A percentile compares a stretch with the other conserved stretches of the same genome.
phyloP scores from a whole-genome alignment of 495 filamentous ascomycete species.

The Gamarada debralockiae region DNA sequence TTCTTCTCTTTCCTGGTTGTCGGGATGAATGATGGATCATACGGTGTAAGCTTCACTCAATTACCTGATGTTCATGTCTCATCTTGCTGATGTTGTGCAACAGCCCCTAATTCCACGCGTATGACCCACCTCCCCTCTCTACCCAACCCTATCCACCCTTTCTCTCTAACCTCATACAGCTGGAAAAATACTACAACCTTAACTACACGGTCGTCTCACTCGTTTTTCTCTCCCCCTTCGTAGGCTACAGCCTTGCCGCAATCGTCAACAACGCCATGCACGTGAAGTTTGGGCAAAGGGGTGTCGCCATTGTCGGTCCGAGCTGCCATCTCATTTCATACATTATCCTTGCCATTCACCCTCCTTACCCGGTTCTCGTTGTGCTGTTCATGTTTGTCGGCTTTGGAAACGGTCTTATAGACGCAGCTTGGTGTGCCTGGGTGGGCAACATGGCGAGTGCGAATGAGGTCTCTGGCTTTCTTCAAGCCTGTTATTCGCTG shows the following conservation, averaged over 20 bases:
- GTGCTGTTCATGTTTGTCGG: constrained; percentile 66
- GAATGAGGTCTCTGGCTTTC: constrained; percentile 64
- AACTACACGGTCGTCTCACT: constrained; percentile 74
- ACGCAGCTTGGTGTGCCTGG: constrained; percentile 79
- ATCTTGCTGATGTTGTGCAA: not conserved
- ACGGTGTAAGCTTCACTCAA: constrained; percentile 53
- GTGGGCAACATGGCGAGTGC: constrained; percentile 68
- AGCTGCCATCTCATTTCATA: constrained; percentile 62
- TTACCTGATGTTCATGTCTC: not conserved
- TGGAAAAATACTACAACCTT: constrained; percentile 65
- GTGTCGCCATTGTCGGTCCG: constrained; percentile 66
- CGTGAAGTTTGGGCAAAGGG: constrained; percentile 61
- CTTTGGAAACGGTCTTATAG: constrained; percentile 65
- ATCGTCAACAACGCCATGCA: constrained; percentile 58
- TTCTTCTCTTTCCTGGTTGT: constrained; percentile 74
- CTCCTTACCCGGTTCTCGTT: constrained; percentile 73
- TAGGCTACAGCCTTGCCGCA: constrained; percentile 74
- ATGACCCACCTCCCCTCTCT: no score
- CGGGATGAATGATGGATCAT: constrained; percentile 78
- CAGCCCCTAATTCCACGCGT: constrained; percentile 60
- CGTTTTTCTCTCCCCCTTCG: constrained; percentile 76
- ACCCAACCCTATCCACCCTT: not conserved
- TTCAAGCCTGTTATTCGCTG: constrained; percentile 72
- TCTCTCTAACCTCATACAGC: constrained; percentile 23
- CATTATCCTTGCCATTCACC: constrained; percentile 61